Evolutionary conservation across 371 early-diverging fungal species (phyloP).

Genomic region (Mycotypha africana): DNA sequence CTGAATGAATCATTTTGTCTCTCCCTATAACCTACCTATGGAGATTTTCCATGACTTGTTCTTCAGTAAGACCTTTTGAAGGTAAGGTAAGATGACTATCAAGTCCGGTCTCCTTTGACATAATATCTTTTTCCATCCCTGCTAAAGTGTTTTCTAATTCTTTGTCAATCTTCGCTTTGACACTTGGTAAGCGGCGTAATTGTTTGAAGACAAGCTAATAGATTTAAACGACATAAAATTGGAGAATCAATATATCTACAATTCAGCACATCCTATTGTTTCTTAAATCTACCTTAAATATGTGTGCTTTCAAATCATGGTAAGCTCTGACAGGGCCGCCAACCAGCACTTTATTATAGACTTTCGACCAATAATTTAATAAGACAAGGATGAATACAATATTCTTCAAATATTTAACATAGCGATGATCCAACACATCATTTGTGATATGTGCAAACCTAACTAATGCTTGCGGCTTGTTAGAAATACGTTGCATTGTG

Average conservation of each 20-base stretch:
- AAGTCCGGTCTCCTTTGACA: conserved; percentile 56
- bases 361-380: conserved; percentile 43
- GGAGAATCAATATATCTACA: no score
- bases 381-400: conserved; percentile 55
- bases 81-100: conserved; percentile 64
- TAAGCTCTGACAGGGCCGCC: conserved; percentile 51
- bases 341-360: conserved; percentile 49
- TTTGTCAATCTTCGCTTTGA: conserved; percentile 49
- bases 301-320: conserved; percentile 39
- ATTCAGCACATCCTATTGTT: not conserved
- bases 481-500: no score
- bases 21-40: conserved; percentile 36
- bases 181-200: conserved; percentile 50
- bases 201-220: conserved; percentile 52
- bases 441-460: conserved; percentile 6
- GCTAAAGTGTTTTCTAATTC: conserved; percentile 65
- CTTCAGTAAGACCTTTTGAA: conserved; percentile 54
- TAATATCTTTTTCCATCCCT: conserved; percentile 72
- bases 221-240: no score
- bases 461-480: conserved; percentile 3
- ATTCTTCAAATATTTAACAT: conserved; percentile 39
- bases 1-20: no score
- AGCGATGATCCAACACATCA: conserved; percentile 11
- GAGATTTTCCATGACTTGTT: conserved; percentile 54
- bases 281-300: conserved; percentile 29